Base-by-base conservation (phyloP, 2,329 filamentous ascomycete species). In the Bimuria novae-zelandiae region DNA sequence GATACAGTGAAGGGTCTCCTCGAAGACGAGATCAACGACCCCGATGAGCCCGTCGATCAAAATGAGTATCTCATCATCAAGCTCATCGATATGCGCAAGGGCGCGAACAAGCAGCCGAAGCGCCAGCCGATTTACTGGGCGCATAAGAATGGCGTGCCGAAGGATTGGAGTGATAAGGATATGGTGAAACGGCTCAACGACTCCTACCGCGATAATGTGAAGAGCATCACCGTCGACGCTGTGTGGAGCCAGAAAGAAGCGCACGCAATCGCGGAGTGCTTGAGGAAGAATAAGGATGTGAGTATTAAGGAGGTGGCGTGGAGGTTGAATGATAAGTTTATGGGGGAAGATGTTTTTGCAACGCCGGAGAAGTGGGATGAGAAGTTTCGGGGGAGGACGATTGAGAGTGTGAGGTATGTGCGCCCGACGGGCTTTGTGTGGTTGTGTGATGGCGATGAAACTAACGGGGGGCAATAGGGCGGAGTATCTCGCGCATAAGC, bases 81-180 rank as follows among this genome's bases (percentile, higher is more conserved):
- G 1, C 48, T 72, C 3, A 68, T 72, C 7, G 68, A 72, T 16
- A 67, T 71, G 62, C 64, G 68, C 8, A n/a, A n/a, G n/a, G 33
- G 16, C 4, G 16, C 16, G 4, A 10, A 27, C 25, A 10, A 10
- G 6, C 6, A 5, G 0, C 68, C 69, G 1, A 56, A 52, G 10
- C 66, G 64, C 1, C 23, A 4, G 0, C 61, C 67, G 0, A 37
- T 40, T 0, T 39, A 49, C 12, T 71, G 66, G 29, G 27, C 33
- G 10, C 65, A 60, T 19, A 45, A 53, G 0, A 52, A 56, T 7
- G 63, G 65, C 14, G 57, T 49, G 16, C 68, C 68, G 0, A 59
- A 52, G 17, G 63, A 70, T 50, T 71, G 68, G 67, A 51, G 54
- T 8, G 41, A 64, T 22, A 51, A 44, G 22, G 55, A 59, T 19